Evolutionary conservation across 2,329 filamentous ascomycete species (phyloP), one percentile per base, ranked within the genome.

Genomic region (Claviceps paspali): DNA sequence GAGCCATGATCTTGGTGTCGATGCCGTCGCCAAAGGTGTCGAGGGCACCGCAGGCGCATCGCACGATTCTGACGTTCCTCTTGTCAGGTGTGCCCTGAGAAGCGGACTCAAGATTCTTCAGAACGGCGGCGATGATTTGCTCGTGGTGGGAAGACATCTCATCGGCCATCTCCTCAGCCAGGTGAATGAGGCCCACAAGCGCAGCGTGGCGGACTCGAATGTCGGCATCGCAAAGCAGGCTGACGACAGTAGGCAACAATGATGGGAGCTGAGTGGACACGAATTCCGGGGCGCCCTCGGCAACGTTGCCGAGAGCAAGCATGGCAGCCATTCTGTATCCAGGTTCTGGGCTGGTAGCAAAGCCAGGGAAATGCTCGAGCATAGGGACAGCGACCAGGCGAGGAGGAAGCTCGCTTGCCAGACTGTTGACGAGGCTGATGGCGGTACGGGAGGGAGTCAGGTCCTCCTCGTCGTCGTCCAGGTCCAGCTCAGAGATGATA

Each of bases 201-300:
- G 91, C 80, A 35, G 88, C 85, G 56, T 86, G 82, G 42, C 91
- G 78, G 41, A 98, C 91, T 49, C 78, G 77, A 47, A 76, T 70
- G 47, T 92, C 82, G n/a, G 73, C 67, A 54, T 98, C 91, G 53
- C 85, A 71, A 28, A 98, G 74, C 7, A 96, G 71, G 51, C 76
- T 77, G 40, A 95, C 69, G 41, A 96, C 77, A 48, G 83, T 70
- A 34, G 91, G 91, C 56, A 96, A 75, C 47, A 96, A 81, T 46
- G 80, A 73, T 52, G 80, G 71, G 44, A 96, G 74, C 61, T 98
- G 91, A 15, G 87, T 94, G 45, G 84, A 85, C 52, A 96, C 86
- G 61, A 96, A 98, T 59, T 98, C 91, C 12, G 91, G 91, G 22
- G 91, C 88, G 49, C 91, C 91, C 66, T 96, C 91, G 37, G 94